These are phyloP conservation scores for Volvox carteri DNA, from an alignment of 163 green algal genomes.

Conservation along the genomic window DNA sequence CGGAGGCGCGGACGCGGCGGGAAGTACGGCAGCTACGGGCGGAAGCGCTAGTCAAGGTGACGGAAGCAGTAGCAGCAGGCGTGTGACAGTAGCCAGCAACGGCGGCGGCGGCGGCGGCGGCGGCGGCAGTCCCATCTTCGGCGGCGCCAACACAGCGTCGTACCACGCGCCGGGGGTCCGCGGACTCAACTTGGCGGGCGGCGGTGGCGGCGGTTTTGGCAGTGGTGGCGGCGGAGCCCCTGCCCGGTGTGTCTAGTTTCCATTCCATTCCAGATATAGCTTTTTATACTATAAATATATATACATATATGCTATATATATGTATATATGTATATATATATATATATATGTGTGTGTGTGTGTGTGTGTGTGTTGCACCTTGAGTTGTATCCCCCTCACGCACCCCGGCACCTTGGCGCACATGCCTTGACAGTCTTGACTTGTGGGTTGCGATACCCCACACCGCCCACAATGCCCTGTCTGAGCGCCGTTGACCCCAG, in stretches of 20 bases:
- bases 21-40: neutral
- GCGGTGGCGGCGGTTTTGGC: neutral
- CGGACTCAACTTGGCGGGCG: neutral
- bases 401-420: neutral
- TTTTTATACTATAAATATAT: no score
- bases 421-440: neutral
- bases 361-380: neutral
- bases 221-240: neutral
- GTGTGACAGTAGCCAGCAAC: neutral
- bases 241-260: neutral
- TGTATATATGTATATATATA: neutral
- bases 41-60: neutral
- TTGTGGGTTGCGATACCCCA: no score
- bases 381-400: neutral
- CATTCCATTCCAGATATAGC: no score
- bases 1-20: neutral
- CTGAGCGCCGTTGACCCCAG: no score
- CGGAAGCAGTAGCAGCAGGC: neutral
- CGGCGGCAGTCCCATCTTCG: neutral
- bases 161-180: slow-evolving; percentile 18
- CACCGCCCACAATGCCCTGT: no score
- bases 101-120: neutral
- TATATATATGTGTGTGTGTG: neutral
- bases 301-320: neutral
- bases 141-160: neutral